phyloP scores from a whole-genome alignment of 2,329 filamentous ascomycete genomes.

The Furcasterigmium furcatum region DNA sequence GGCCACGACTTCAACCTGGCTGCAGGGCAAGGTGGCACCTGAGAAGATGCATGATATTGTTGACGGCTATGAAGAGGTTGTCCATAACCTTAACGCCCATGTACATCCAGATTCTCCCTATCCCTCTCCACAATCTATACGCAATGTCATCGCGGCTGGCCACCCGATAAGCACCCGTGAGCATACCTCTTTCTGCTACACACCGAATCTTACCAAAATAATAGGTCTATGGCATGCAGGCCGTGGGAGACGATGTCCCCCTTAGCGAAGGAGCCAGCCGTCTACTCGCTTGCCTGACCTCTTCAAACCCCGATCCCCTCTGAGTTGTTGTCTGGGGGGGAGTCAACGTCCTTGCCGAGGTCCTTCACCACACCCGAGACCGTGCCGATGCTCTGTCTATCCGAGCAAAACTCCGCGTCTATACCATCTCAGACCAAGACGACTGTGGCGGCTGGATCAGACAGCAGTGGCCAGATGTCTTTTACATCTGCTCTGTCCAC shows the following conservation, averaged over 20 bases:
- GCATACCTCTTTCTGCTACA: neutral
- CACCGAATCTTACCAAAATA: neutral
- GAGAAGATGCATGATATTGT: conserved; percentile 39
- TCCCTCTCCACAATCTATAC: conserved; percentile 30
- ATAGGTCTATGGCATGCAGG: conserved; percentile 28
- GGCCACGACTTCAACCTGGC: conserved; percentile 41
- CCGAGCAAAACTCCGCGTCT: conserved; percentile 41
- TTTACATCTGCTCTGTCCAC: conserved; percentile 54
- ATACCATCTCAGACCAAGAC: conserved; percentile 58
- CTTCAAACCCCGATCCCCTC: conserved; percentile 32
- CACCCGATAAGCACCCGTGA: conserved; percentile 20
- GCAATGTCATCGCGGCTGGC: conserved; percentile 30
- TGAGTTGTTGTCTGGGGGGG: conserved; percentile 54
- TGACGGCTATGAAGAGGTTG: conserved; percentile 37
- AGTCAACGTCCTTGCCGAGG: conserved; percentile 48
- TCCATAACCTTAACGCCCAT: conserved; percentile 45
- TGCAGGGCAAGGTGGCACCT: conserved; percentile 33
- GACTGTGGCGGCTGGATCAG: conserved; percentile 55
- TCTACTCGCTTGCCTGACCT: conserved; percentile 27
- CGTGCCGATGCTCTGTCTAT: conserved; percentile 29
- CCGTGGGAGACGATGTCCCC: conserved; percentile 22
- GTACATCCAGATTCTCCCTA: conserved; percentile 39
- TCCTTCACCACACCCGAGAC: conserved; percentile 32
- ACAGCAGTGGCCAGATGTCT: conserved; percentile 46
- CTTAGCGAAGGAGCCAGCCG: conserved; percentile 36